Conservation (phyloP, 768 basidiomycete genomes). For the Amanita polypyramis region DNA sequence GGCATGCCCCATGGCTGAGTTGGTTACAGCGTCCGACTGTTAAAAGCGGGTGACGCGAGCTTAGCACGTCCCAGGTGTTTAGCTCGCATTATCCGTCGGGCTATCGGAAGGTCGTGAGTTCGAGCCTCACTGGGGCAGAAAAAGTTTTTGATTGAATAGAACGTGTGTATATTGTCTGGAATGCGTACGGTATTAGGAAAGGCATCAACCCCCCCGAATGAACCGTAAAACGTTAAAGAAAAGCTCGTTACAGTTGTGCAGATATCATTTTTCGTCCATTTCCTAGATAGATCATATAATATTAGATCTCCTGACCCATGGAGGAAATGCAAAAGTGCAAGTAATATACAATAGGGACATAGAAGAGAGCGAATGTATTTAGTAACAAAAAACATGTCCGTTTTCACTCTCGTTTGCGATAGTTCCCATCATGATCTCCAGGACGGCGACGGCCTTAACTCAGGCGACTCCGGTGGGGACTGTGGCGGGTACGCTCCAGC, state of each 20-base stretch:
- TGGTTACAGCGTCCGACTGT: conserved; percentile 75
- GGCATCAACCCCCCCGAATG: too few relatives aligned
- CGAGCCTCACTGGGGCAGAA: conserved; percentile 59
- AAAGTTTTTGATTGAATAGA: too few relatives aligned
- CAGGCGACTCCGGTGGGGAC: conserved; percentile 10
- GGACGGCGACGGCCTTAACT: neutral
- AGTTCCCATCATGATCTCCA: conserved; percentile 1
- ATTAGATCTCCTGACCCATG: neutral
- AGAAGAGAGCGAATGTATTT: neutral
- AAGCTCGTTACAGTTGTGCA: conserved; percentile 25
- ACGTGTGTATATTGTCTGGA: too few relatives aligned
- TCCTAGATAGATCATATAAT: neutral
- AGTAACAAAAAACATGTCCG: neutral
- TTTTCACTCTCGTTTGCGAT: neutral
- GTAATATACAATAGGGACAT: conserved; percentile 1
- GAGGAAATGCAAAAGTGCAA: neutral
- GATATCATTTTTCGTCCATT: conserved; percentile 13
- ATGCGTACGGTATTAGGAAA: too few relatives aligned
- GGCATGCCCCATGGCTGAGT: conserved; percentile 62
- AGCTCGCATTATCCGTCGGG: too few relatives aligned
- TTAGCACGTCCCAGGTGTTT: neutral
- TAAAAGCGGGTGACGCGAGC: conserved; percentile 17
- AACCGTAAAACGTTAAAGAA: too few relatives aligned
- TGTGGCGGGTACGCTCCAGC: neutral
- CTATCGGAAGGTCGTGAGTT: conserved; percentile 65